Percentiles rank a stretch among this genome's conserved stretches.
Evolutionary conservation across 805 yeast genomes (phyloP).

Genomic region (Yamadazyma endophytica): DNA sequence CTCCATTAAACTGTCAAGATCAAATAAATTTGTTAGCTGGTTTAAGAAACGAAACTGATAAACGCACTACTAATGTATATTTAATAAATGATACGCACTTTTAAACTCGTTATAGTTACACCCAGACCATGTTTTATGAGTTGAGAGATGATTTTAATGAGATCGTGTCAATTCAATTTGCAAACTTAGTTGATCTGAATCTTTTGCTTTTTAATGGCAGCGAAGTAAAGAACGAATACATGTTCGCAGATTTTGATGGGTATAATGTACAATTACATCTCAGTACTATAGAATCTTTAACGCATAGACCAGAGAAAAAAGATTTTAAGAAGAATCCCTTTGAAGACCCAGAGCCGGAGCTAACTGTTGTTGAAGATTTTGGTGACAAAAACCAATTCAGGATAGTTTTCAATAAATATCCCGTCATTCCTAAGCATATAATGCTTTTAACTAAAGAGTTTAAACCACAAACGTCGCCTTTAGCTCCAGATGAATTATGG

Average conservation of each 20-base stretch:
- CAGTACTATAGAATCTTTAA: constrained; percentile 30
- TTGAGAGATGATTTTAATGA: constrained; percentile 38
- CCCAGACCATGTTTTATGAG: constrained; percentile 15
- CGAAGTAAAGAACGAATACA: constrained; percentile 27
- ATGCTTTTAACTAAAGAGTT: constrained; percentile 74
- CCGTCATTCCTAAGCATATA: constrained; percentile 76
- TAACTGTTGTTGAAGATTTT: constrained; percentile 55
- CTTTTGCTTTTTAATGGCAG: constrained; percentile 51
- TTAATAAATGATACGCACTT: not conserved
- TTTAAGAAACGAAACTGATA: constrained; percentile 14
- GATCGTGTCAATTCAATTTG: constrained; percentile 36
- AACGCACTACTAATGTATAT: not conserved
- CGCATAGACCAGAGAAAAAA: constrained; percentile 38
- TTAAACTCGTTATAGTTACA: not conserved
- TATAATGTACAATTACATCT: constrained; percentile 20
- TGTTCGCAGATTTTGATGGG: constrained; percentile 16
- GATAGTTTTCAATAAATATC: constrained; percentile 80
- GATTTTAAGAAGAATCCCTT: constrained; percentile 62
- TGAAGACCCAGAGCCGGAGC: constrained; percentile 69
- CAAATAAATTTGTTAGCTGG: constrained; percentile 21
- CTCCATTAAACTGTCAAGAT: constrained; percentile 10
- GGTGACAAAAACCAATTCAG: constrained; percentile 50
- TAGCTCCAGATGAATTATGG: constrained; percentile 65
- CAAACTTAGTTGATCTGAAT: constrained; percentile 44
- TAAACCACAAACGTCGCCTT: constrained; percentile 66